phyloP scores from a whole-genome alignment of 768 basidiomycete species.

The Leucogyrophana mollusca region DNA sequence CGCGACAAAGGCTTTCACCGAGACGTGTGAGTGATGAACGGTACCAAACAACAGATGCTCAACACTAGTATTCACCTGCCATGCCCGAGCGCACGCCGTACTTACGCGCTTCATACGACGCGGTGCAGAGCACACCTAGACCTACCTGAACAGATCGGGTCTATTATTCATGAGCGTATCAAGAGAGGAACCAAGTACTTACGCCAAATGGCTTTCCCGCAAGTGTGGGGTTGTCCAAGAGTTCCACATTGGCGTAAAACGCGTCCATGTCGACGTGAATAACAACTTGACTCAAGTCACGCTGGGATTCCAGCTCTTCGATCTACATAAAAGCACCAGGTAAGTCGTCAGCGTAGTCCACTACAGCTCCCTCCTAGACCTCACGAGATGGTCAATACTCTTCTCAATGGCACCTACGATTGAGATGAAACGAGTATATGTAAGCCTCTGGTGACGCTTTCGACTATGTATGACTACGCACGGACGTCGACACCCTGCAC shows the following conservation, averaged over 20 bases:
- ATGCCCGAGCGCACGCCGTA: conserved; percentile 93
- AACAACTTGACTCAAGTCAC: conserved; percentile 81
- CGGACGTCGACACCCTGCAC: conserved; percentile 56
- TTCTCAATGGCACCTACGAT: conserved; percentile 56
- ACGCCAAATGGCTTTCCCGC: conserved; percentile 76
- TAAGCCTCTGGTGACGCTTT: too few species aligned
- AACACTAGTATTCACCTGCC: conserved; percentile 63
- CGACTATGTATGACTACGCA: conserved; percentile 30
- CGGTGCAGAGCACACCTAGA: conserved; percentile 80
- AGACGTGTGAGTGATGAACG: background rate
- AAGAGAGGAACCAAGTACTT: conserved; percentile 10
- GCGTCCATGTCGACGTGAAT: conserved; percentile 98
- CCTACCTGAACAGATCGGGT: conserved; percentile 54
- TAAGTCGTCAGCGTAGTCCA: too few species aligned
- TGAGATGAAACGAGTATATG: conserved; percentile 11
- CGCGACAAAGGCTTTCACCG: conserved; percentile 77
- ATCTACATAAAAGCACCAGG: too few species aligned
- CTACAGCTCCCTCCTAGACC: too few species aligned
- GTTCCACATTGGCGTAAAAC: conserved; percentile 82
- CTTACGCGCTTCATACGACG: conserved; percentile 90
- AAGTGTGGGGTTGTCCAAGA: conserved; percentile 61
- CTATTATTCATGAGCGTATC: conserved; percentile 4
- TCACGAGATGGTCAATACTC: conserved; percentile 67
- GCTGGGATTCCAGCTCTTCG: conserved; percentile 63
- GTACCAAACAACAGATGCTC: background rate